These are phyloP conservation scores for Paraphaeosphaeria minitans DNA, from an alignment of 2,329 filamentous ascomycete species.

Conservation along the genomic window DNA sequence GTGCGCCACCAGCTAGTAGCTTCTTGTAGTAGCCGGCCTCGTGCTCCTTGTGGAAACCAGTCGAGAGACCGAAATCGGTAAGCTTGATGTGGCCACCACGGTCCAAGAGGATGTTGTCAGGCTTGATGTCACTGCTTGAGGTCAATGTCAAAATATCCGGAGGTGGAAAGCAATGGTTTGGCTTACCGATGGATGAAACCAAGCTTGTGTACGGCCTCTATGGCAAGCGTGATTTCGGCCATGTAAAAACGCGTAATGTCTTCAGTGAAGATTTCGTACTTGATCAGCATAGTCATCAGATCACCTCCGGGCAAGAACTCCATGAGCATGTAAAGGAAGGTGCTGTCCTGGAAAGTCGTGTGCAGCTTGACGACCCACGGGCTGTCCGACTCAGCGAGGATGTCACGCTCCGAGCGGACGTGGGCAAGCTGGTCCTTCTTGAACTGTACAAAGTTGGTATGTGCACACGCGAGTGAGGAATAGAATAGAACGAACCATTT, in stretches of 20 bases:
- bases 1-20: slow-evolving; percentile 72
- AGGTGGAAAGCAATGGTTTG: background rate
- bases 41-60: slow-evolving; percentile 96
- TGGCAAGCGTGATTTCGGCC: slow-evolving; percentile 96
- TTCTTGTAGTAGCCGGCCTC: slow-evolving; percentile 99
- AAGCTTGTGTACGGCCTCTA: slow-evolving; percentile 96
- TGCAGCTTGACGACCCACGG: slow-evolving; percentile 99
- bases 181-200: slow-evolving; percentile 96
- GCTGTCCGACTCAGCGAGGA: slow-evolving; percentile 97
- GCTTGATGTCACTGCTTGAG: slow-evolving; percentile 85
- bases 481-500: slow-evolving; percentile 67
- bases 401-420: slow-evolving; percentile 96
- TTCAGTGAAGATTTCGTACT: slow-evolving; percentile 99
- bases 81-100: slow-evolving; percentile 96
- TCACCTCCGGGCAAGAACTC: slow-evolving; percentile 98
- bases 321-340: slow-evolving; percentile 99
- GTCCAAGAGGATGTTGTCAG: slow-evolving; percentile 96
- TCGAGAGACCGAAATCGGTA: slow-evolving; percentile 96
- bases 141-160: slow-evolving; percentile 29
- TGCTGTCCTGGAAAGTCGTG: slow-evolving; percentile 95
- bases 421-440: slow-evolving; percentile 98
- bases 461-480: background rate
- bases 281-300: slow-evolving; percentile 99
- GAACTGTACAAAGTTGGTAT: slow-evolving; percentile 60
- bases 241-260: slow-evolving; percentile 99